Evolutionary conservation across 1,139 yeast species (phyloP), one percentile per base, ranked within the genome.

Genomic region (Protomyces lactucae-debilis): DNA sequence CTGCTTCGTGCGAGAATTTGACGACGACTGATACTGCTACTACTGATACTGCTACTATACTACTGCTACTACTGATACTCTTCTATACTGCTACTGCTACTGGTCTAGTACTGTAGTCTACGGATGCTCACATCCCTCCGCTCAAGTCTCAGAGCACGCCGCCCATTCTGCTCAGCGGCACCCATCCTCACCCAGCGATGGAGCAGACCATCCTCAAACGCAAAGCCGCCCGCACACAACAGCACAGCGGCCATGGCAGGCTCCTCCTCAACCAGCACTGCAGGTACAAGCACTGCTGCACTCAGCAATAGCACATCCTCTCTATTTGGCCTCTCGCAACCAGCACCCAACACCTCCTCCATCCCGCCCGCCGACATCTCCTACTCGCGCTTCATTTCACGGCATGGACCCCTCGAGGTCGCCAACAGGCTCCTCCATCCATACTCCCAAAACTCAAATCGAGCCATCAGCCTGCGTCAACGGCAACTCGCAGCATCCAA

Each of bases 361-460:
- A 59, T 59, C 23, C 43, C 57, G 12, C 63, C 63, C 21, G 63
- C 54, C 32, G 63, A 59, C 28, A 55, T 59, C 18, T 51, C 63
- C 16, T 59, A 59, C 36, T 59, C 63, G 23, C 56, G 63, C 16
- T 59, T 59, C 45, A 52, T 59, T 52, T 52, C 53, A 25, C 39
- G 63, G n/a, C 63, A 59, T 40, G 63, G 48, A 36, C 63, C 63
- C 8, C 36, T 59, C 36, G 63, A 59, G 25, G 63, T 59, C 14
- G 63, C 63, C 14, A 59, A 59, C 53, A 56, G 63, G 5, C 36
- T 59, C 21, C 36, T 59, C 12, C 53, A 43, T 12, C 53, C 48
- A 6, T 25, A 43, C 12, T 43, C 48, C 0, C 48, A 43, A 16
- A 43, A n/a, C 48, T 43, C 48, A 3, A 43, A 6, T 3, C 16